Conservation (phyloP, 768 basidiomycete species). For the Pleurotus tuber-regium region DNA sequence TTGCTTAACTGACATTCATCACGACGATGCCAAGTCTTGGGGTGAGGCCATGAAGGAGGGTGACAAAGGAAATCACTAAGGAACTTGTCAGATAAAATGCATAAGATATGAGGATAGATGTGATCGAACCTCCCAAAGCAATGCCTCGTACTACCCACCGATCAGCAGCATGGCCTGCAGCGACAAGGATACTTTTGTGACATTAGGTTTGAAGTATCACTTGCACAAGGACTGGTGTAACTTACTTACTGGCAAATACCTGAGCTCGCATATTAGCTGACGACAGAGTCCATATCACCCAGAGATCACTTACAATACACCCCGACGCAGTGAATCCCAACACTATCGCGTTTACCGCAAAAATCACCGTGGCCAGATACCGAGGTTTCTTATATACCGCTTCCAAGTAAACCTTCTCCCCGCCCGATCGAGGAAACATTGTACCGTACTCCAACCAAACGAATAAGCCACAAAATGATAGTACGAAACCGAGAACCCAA, state of each 20-base stretch:
- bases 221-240: no score
- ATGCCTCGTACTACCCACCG: conserved; percentile 58
- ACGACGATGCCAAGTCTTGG: conserved; percentile 46
- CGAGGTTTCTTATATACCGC: conserved; percentile 47
- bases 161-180: conserved; percentile 35
- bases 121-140: conserved; percentile 46
- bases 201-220: no score
- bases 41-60: conserved; percentile 49
- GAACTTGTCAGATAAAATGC: no score
- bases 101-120: no score
- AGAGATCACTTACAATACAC: conserved; percentile 40
- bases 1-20: conserved; percentile 53
- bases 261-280: conserved; percentile 25
- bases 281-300: no score
- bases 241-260: conserved; percentile 31
- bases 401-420: conserved; percentile 64
- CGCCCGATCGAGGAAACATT: conserved; percentile 61
- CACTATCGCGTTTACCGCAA: conserved; percentile 46
- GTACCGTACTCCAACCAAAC: conserved; percentile 65
- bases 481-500: conserved; percentile 59
- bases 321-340: conserved; percentile 34
- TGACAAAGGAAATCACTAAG: conserved; percentile 49
- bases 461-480: conserved; percentile 59
- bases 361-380: conserved; percentile 47
- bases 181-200: conserved; percentile 42